A percentile compares a stretch with the other conserved stretches of the same genome.
Conservation (phyloP, 2,329 filamentous ascomycete genomes). For the Sporothrix curviconia region DNA sequence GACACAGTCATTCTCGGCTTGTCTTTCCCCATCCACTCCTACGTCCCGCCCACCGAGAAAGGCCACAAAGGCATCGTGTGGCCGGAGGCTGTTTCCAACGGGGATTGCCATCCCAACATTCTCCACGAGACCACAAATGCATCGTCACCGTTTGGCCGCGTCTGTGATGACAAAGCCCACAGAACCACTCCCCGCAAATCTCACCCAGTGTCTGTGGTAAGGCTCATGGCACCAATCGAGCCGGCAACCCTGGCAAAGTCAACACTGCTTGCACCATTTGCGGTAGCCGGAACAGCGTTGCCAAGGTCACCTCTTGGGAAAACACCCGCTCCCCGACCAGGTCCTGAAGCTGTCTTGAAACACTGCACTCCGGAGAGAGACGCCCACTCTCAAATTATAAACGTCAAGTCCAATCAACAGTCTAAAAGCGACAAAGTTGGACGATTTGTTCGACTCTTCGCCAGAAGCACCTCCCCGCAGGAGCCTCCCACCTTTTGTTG, state of each 20-base stretch:
- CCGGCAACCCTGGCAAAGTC: constrained; percentile 13
- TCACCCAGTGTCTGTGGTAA: background rate
- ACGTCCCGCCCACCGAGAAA: too few species aligned
- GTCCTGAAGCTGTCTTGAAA: background rate
- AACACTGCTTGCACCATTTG: background rate
- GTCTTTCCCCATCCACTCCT: too few species aligned
- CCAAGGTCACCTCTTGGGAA: background rate
- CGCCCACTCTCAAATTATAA: too few species aligned
- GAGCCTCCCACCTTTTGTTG: background rate
- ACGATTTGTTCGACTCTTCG: background rate
- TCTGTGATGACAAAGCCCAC: background rate
- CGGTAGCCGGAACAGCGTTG: background rate
- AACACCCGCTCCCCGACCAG: background rate
- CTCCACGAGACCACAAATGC: too few species aligned
- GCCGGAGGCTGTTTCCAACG: too few species aligned
- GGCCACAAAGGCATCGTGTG: too few species aligned
- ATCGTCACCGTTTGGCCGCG: too few species aligned
- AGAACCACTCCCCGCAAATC: background rate
- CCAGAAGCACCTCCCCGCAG: background rate
- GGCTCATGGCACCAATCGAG: constrained; percentile 18
- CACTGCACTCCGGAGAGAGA: background rate
- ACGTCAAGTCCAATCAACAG: background rate
- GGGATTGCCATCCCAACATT: too few species aligned
- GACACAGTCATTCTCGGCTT: too few species aligned
- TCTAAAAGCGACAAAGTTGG: background rate